These are phyloP conservation scores for Zymoseptoria passerinii DNA, from an alignment of 2,329 filamentous ascomycete genomes.

Conservation along the genomic window DNA sequence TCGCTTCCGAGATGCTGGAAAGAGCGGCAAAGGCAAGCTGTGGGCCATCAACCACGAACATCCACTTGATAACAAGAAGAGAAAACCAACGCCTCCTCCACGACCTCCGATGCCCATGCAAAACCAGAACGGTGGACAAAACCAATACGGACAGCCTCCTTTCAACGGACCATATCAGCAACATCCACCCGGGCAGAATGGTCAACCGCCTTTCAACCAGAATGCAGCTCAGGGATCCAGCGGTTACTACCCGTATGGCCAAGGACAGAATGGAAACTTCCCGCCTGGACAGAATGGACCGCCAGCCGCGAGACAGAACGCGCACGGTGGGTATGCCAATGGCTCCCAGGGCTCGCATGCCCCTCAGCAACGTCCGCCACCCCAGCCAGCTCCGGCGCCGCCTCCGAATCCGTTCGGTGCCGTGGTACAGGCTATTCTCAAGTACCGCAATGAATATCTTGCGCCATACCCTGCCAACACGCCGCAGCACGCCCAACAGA, in stretches of 20 bases:
- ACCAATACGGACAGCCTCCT: constrained; percentile 10
- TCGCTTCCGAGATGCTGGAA: constrained; percentile 53
- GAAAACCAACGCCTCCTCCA: constrained; percentile 36
- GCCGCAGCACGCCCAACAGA: neutral
- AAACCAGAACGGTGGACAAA: constrained; percentile 11
- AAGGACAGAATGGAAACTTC: neutral
- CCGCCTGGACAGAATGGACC: neutral
- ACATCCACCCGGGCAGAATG: constrained; percentile 9
- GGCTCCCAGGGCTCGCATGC: constrained; percentile 5
- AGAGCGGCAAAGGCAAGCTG: constrained; percentile 53
- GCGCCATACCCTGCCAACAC: constrained; percentile 1
- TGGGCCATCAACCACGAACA: constrained; percentile 54
- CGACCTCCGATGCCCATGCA: constrained; percentile 15
- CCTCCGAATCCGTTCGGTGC: constrained; percentile 16
- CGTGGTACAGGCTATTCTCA: constrained; percentile 21
- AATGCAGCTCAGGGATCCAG: constrained; percentile 5
- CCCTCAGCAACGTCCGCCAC: constrained; percentile 7
- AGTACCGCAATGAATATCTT: constrained; percentile 15
- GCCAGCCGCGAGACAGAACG: constrained; percentile 1
- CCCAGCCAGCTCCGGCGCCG: constrained; percentile 3
- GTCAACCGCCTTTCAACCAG: constrained; percentile 9
- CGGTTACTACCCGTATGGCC: constrained; percentile 10
- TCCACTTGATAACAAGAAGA: constrained; percentile 53
- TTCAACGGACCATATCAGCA: constrained; percentile 9
- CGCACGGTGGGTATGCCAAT: constrained; percentile 6